Percentiles rank a stretch among this genome's conserved stretches.
Conservation (phyloP, 352 stramenopile genomes). For the Lagenidium sp. region DNA sequence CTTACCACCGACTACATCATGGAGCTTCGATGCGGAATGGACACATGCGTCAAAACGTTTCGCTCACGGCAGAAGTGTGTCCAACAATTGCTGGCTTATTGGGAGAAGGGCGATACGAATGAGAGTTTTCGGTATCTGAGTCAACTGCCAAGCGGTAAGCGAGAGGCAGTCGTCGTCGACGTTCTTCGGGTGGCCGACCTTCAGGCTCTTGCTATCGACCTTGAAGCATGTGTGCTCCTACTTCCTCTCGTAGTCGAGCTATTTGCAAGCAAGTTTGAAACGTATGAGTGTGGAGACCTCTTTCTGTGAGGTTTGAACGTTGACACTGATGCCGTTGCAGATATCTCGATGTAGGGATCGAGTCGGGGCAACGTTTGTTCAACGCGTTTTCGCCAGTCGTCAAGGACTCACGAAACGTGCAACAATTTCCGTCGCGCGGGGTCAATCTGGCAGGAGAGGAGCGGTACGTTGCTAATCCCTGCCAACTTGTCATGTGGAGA, state of each 20-base stretch:
- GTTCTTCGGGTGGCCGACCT: slow-evolving; percentile 59
- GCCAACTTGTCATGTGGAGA: not conserved
- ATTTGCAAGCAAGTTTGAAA: slow-evolving; percentile 53
- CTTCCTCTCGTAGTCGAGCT: slow-evolving; percentile 70
- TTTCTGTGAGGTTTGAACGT: too few relatives aligned
- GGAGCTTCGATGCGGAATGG: slow-evolving; percentile 79
- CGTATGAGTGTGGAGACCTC: too few relatives aligned
- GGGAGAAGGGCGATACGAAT: slow-evolving; percentile 61
- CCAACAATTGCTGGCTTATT: slow-evolving; percentile 56
- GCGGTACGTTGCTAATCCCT: slow-evolving; percentile 18
- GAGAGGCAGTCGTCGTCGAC: slow-evolving; percentile 66
- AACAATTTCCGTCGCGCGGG: slow-evolving; percentile 35
- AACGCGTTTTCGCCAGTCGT: slow-evolving; percentile 68
- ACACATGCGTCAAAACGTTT: slow-evolving; percentile 73
- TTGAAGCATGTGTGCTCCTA: slow-evolving; percentile 66
- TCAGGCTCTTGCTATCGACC: slow-evolving; percentile 46
- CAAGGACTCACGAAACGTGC: slow-evolving; percentile 43
- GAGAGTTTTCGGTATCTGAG: slow-evolving; percentile 59
- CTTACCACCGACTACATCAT: slow-evolving; percentile 67
- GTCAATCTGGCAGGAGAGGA: slow-evolving; percentile 73
- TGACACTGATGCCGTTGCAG: too few relatives aligned
- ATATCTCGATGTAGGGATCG: slow-evolving; percentile 49
- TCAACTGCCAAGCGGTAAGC: slow-evolving; percentile 55
- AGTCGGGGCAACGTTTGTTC: slow-evolving; percentile 53
- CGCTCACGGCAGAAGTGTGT: slow-evolving; percentile 55